Evolutionary conservation across 1,284 basidiomycete species (phyloP), one percentile per base, ranked within the genome.

Genomic region (Puccinia triticina): DNA sequence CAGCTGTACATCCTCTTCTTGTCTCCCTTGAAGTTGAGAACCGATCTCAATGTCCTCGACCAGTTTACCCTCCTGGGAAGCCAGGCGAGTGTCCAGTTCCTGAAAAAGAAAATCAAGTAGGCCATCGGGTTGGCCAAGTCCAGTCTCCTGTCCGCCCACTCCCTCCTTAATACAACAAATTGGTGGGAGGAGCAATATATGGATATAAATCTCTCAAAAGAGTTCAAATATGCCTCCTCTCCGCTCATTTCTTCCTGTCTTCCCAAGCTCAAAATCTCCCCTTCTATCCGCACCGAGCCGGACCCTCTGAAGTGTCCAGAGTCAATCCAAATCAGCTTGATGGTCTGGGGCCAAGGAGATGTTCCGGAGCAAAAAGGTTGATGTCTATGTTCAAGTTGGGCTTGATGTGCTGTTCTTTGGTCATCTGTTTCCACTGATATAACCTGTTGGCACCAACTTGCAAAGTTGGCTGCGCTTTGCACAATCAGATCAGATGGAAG

Each of bases 111-210:
- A 10, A 61, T 81, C 50, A 40, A 59, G 21, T 67, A 80, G n/a
- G 53, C 67, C n/a, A 40, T 46, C 32, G 50, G 61, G 1, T 59
- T 32, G 0, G 46, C 40, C 3, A 55, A 72, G 50, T 80, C 57
- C 37, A 59, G 48, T 46, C 26, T 67, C 8, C 5, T 71, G 18
- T 61, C 37, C 8, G 5, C 66, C 53, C 37, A 55, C 40, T 21
- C 14, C n/a, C 40, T 46, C 26, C 23, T 32, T 0, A 80, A 72
- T 26, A n/a, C 34, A 7, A 43, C 48, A 8, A 32, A 46, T 14
- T 81, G 78, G 78, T 81, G 69, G 67, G 78, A 81, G 18, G 55
- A 61, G 11, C 78, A 72, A 64, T 21, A 26, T 12, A 72, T 81
- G 50, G 46, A 81, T 73, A 18, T 5, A 2, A 61, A 72, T 29